These are phyloP conservation scores for Chloranthus sessilifolius DNA, from an alignment of 164 flowering plant species.

Conservation along the genomic window DNA sequence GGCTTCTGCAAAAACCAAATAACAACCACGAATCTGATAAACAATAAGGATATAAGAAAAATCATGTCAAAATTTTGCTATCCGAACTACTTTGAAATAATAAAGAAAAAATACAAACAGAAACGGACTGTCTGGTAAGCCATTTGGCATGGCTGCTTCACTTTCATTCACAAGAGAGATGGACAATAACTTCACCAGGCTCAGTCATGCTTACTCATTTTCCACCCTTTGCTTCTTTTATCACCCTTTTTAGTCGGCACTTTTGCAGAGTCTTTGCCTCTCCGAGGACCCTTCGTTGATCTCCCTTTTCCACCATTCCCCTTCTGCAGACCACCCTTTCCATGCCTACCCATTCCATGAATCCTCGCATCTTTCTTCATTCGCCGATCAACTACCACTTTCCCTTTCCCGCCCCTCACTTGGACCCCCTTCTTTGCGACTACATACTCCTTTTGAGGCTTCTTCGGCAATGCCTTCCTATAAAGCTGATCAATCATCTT, in stretches of 20 bases:
- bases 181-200: not conserved
- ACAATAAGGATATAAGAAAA: no score
- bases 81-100: no score
- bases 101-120: no score
- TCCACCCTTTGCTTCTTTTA: conserved; percentile 20
- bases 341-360: conserved; percentile 43
- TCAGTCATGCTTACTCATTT: conserved; percentile 9
- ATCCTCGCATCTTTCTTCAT: conserved; percentile 85
- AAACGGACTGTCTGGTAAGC: no score
- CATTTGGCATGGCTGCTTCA: no score
- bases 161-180: no score
- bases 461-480: conserved; percentile 70
- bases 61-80: no score
- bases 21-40: no score
- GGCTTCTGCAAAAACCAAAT: no score
- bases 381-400: conserved; percentile 74
- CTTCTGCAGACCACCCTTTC: conserved; percentile 45
- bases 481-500: conserved; percentile 77
- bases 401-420: conserved; percentile 77
- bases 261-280: conserved; percentile 42
- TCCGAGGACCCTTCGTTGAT: conserved; percentile 18
- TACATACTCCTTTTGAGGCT: conserved; percentile 74
- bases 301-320: conserved; percentile 39
- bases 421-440: conserved; percentile 97
- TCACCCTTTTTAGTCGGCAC: conserved; percentile 21